phyloP scores from a whole-genome alignment of 352 stramenopile genomes.

The Lagenidium sp. region DNA sequence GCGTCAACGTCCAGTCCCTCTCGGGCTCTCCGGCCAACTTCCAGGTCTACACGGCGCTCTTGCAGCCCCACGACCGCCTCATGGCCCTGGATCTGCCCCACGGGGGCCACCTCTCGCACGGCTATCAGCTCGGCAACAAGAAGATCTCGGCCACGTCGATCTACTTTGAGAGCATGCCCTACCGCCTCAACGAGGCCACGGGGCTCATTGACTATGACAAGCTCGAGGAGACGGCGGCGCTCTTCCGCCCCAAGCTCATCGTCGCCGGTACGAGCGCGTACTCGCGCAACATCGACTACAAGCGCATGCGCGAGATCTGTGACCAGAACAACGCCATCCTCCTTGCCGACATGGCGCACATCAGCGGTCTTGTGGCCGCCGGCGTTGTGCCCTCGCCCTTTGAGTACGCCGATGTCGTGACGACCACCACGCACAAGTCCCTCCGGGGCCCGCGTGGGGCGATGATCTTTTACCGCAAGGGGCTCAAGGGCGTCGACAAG shows the following conservation, averaged over 20 bases:
- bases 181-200: slow-evolving; percentile 94
- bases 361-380: slow-evolving; percentile 95
- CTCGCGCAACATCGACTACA: slow-evolving; percentile 98
- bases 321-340: slow-evolving; percentile 92
- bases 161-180: slow-evolving; percentile 99
- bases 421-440: slow-evolving; percentile 99
- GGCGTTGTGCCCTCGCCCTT: slow-evolving; percentile 97
- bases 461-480: slow-evolving; percentile 99
- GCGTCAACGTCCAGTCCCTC: slow-evolving; percentile 96
- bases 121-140: slow-evolving; percentile 97
- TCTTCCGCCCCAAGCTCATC: slow-evolving; percentile 97
- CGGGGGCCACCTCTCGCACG: slow-evolving; percentile 98
- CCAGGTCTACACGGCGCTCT: slow-evolving; percentile 97
- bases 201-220: slow-evolving; percentile 99
- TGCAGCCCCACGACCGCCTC: slow-evolving; percentile 98
- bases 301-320: slow-evolving; percentile 96
- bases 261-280: slow-evolving; percentile 98
- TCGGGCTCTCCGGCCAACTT: slow-evolving; percentile 99
- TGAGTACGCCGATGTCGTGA: slow-evolving; percentile 98
- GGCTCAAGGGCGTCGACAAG: slow-evolving; percentile 89
- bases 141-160: slow-evolving; percentile 99
- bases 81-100: slow-evolving; percentile 98
- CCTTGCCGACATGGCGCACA: slow-evolving; percentile 99
- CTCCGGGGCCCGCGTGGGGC: slow-evolving; percentile 96
- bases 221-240: slow-evolving; percentile 91